These are phyloP conservation scores for Thraustochytrium striatum DNA, from an alignment of 352 stramenopile genomes.

Conservation along the genomic window DNA sequence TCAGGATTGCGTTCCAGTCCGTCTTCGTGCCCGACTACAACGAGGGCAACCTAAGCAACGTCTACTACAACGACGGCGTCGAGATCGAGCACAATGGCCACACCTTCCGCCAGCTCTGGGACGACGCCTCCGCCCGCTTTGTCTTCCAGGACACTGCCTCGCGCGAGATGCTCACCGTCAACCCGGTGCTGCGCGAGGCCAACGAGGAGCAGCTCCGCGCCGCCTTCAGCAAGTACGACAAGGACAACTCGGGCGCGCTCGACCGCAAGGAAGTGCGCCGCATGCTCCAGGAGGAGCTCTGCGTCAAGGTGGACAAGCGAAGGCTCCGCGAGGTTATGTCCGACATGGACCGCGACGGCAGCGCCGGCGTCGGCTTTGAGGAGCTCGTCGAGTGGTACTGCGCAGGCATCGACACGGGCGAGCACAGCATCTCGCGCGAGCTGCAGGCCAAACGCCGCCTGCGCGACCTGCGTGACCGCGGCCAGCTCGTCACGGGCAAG, in stretches of 20 bases:
- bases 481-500: not conserved
- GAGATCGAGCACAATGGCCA: not conserved
- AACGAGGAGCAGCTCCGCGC: not conserved
- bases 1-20: not conserved
- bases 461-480: not conserved
- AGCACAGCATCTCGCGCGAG: slow-evolving; percentile 6
- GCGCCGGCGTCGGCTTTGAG: slow-evolving; percentile 14
- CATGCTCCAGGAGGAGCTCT: slow-evolving; percentile 38
- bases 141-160: not conserved
- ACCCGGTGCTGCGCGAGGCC: not conserved
- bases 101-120: not conserved
- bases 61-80: slow-evolving; percentile 26
- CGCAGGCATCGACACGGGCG: slow-evolving; percentile 9
- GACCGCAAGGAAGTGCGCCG: not conserved
- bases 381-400: slow-evolving; percentile 21
- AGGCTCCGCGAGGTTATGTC: slow-evolving; percentile 6
- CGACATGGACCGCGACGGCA: slow-evolving; percentile 10
- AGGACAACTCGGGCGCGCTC: slow-evolving; percentile 20
- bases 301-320: slow-evolving; percentile 1
- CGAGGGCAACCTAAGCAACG: not conserved
- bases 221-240: slow-evolving; percentile 26
- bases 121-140: slow-evolving; percentile 3
- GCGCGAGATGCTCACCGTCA: not conserved
- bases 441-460: slow-evolving; percentile 5
- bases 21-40: slow-evolving; percentile 34